Evolutionary conservation across 2,329 filamentous ascomycete genomes (phyloP), one percentile per base, ranked within the genome.

Genomic region (Teratosphaeria destructans): DNA sequence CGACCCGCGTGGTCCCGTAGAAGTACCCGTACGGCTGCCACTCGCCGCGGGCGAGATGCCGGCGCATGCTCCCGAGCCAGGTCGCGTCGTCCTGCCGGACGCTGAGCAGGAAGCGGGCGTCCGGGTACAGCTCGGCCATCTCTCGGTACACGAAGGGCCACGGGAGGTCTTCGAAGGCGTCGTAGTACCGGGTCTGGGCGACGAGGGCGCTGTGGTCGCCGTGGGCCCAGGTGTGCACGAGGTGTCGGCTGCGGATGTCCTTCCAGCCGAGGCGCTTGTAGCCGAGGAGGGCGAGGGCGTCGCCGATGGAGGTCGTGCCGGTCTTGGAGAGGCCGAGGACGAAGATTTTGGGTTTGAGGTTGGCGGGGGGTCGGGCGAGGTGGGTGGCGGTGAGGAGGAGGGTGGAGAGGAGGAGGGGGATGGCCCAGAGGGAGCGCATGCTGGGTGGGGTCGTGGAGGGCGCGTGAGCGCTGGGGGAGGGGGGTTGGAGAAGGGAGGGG

Each of bases 231-330:
- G 65, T 66, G 58, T 71, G 67, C 14, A 68, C 66, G 55, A 70
- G 61, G 52, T 69, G 67, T 4, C 68, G 65, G 37, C 64, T 67
- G n/a, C 68, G 64, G 39, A 70, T 66, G 60, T 70, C 68, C 59
- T 67, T 66, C 68, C 68, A 71, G 55, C 68, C 68, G 23, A 71
- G 62, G 1, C 68, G 66, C n/a, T 67, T 65, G 59, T 70, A 70
- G 23, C 66, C 65, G 5, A 71, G 61, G 3, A 64, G 63, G 14
- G 66, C 65, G 19, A 70, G 66, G 4, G 68, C 68, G 61, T 71
- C 67, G 60, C 68, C 68, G 39, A 71, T 68, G 19, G 66, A 67
- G 7, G 65, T 69, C 26, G 68, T 70, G 37, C 67, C 67, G 35
- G 68, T 70, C 52, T 70, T 69, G 7, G 68, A 71, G 29, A 71